A percentile compares a stretch with the other conserved stretches of the same genome.
These are phyloP conservation scores for Entophlyctis luteolus DNA, from an alignment of 192 early-diverging fungal genomes.

Conservation along the genomic window DNA sequence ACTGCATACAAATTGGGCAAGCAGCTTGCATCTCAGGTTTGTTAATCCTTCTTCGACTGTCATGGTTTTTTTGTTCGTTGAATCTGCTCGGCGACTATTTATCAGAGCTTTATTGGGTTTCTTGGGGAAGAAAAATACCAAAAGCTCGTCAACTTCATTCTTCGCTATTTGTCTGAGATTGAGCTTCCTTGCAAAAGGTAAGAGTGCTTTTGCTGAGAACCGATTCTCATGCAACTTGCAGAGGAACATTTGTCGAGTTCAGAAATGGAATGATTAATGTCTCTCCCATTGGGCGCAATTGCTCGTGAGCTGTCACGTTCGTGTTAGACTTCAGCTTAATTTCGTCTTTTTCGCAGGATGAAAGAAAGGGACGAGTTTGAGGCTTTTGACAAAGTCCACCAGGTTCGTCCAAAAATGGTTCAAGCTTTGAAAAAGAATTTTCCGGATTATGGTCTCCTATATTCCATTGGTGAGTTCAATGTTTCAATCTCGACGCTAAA, in stretches of 20 bases:
- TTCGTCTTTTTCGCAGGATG: constrained; percentile 39
- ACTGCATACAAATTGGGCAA: constrained; percentile 81
- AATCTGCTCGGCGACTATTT: neutral
- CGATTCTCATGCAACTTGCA: constrained; percentile 34
- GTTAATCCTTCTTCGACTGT: neutral
- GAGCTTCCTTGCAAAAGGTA: constrained; percentile 91
- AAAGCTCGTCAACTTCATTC: constrained; percentile 86
- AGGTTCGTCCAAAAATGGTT: constrained; percentile 84
- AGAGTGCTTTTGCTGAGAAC: too few relatives aligned
- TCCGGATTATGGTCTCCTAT: constrained; percentile 80
- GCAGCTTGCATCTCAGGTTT: constrained; percentile 65
- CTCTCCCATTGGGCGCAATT: constrained; percentile 94
- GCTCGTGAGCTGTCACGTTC: constrained; percentile 49
- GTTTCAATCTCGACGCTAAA: neutral
- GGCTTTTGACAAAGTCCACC: constrained; percentile 78
- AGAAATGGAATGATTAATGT: constrained; percentile 99
- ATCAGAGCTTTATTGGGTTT: constrained; percentile 83
- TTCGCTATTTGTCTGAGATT: constrained; percentile 91
- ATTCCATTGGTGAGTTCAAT: constrained; percentile 75
- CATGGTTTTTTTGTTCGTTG: neutral
- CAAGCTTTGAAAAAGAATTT: constrained; percentile 76
- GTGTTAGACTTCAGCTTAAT: too few relatives aligned
- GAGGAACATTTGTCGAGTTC: constrained; percentile 97
- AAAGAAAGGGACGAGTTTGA: constrained; percentile 91
- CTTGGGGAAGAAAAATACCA: constrained; percentile 91